Evolutionary conservation across 495 filamentous ascomycete species (phyloP), one percentile per base, ranked within the genome.

Genomic region (Penicillium waksmanii): DNA sequence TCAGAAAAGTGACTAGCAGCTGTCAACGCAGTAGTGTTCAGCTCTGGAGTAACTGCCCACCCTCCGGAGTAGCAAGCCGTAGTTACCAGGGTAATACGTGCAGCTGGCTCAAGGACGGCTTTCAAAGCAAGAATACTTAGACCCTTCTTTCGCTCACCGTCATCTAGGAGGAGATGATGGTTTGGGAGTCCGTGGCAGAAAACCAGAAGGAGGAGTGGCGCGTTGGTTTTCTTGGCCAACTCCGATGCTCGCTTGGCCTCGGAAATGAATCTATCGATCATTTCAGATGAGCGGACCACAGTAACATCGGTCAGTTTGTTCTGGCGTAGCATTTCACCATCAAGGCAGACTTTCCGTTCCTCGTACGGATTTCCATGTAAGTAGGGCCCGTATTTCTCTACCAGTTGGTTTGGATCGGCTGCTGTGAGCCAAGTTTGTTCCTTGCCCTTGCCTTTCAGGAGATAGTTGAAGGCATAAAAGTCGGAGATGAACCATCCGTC

Each of bases 371-470:
- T 48, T 1, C 23, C 46, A 48, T 23, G 21, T 12, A 31, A 13
- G 21, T 48, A 49, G 43, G 27, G 27, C 23, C 46, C 18, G 44
- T 38, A 50, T 36, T 51, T 51, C 31, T 51, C 34, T 7, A 58
- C 48, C 18, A 58, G 34, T 17, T 13, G 1, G 12, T 56, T 17
- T 33, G 54, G 40, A 4, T 33, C 38, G 5, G 40, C 13, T 38
- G 51, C 31, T 53, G 51, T 53, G 11, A 42, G 51, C 50, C 50
- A 52, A 0, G 17, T 52, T 19, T 52, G 50, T 35, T 52, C 31
- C n/a, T 35, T 17, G 18, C 50, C 51, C 1, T 53, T 8, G 18
- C 19, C 51, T 25, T 53, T 53, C 5, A 53, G 35, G 10, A 43
- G 33, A 42, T 40, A 53, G 18, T 42, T 38, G 8, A 53, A 40